Percentiles rank a stretch among this genome's conserved stretches.
These are phyloP conservation scores for Cladosporium halotolerans DNA, from an alignment of 2,329 filamentous ascomycete species.

Conservation along the genomic window DNA sequence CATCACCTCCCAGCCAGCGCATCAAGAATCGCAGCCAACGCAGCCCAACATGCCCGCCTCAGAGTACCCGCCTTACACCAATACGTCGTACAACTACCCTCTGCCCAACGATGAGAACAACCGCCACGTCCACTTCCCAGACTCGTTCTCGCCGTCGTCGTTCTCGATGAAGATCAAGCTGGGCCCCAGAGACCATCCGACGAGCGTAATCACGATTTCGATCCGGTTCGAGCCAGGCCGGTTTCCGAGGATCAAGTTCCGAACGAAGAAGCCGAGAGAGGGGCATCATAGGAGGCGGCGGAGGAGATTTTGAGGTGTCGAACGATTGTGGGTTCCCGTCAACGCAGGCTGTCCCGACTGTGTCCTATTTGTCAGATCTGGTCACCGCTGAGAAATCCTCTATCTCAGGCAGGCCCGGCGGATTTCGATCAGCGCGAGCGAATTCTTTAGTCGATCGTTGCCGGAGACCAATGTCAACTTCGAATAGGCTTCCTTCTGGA, in stretches of 20 bases:
- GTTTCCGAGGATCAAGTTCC: slow-evolving; percentile 25
- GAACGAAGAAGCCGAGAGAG: slow-evolving; percentile 21
- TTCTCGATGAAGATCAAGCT: slow-evolving; percentile 24
- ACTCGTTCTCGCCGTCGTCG: slow-evolving; percentile 22
- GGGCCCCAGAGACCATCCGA: slow-evolving; percentile 21
- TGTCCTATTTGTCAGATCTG: no score
- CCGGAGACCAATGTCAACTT: no score
- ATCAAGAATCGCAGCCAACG: no score
- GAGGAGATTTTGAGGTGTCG: not conserved
- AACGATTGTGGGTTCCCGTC: no score
- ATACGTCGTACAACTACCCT: not conserved
- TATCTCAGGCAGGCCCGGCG: no score
- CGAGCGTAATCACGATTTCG: slow-evolving; percentile 26
- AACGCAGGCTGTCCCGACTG: no score
- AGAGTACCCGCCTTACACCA: slow-evolving; percentile 4
- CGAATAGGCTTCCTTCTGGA: no score
- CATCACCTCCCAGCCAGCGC: not conserved
- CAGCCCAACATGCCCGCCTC: slow-evolving; percentile 5
- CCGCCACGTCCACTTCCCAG: slow-evolving; percentile 22
- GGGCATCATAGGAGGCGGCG: slow-evolving; percentile 12
- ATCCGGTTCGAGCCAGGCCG: slow-evolving; percentile 23
- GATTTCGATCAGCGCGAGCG: no score
- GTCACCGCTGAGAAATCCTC: no score
- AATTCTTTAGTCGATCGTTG: no score
- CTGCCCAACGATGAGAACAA: not conserved